These are phyloP conservation scores for Aspergillus latus DNA, from an alignment of 2,329 filamentous ascomycete species.

Conservation along the genomic window DNA sequence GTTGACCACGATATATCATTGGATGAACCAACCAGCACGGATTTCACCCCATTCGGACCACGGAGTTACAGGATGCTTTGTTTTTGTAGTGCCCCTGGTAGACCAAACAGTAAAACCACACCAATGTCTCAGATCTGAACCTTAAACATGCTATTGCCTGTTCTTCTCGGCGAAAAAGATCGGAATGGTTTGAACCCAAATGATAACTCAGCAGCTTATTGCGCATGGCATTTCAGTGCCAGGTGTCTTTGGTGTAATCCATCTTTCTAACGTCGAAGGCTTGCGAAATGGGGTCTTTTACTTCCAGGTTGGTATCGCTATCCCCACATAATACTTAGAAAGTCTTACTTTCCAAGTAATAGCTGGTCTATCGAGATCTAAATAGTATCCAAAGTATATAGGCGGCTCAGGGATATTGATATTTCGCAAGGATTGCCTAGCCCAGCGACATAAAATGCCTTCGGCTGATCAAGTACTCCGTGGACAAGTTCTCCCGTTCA, in stretches of 20 bases:
- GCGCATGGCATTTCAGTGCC: too few species aligned
- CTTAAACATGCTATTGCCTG: conserved; percentile 12
- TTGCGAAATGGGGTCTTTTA: too few species aligned
- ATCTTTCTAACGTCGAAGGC: too few species aligned
- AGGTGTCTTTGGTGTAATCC: too few species aligned
- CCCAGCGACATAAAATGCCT: background rate
- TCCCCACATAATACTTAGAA: background rate
- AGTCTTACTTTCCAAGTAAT: background rate
- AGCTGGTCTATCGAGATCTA: background rate
- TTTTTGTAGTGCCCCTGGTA: too few species aligned
- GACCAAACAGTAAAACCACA: conserved; percentile 6
- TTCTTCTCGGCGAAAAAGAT: background rate
- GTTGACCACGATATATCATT: too few species aligned
- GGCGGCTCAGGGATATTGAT: background rate
- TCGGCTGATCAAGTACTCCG: background rate
- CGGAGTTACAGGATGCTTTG: background rate
- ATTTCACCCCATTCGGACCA: background rate
- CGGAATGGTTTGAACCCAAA: background rate
- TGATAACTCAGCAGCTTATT: too few species aligned
- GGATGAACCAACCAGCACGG: too few species aligned
- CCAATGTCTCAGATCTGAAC: conserved; percentile 21
- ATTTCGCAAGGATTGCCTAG: background rate
- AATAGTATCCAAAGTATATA: background rate
- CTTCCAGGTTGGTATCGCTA: too few species aligned
- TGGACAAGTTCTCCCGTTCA: background rate